phyloP scores from a whole-genome alignment of 1,284 basidiomycete species.

The Moesziomyces antarcticus region DNA sequence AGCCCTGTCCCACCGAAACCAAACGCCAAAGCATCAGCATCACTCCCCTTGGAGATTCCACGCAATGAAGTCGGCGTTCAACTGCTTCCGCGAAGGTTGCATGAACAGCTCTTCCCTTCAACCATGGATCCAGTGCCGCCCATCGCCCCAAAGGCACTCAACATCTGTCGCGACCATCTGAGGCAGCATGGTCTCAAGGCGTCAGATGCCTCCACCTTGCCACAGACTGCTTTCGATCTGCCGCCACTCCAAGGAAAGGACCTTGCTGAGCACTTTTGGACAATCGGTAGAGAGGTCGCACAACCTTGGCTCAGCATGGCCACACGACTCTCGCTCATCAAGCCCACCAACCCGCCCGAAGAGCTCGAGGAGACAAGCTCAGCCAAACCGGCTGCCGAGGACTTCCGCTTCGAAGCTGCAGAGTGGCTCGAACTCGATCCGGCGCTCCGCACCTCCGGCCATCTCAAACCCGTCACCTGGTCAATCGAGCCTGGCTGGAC shows the following conservation, averaged over 20 bases:
- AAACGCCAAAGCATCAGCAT: background rate
- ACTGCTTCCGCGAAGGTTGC: slow-evolving; percentile 82
- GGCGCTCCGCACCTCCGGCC: slow-evolving; percentile 37
- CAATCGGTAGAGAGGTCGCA: slow-evolving; percentile 78
- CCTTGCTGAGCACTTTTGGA: slow-evolving; percentile 89
- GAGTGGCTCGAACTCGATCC: slow-evolving; percentile 62
- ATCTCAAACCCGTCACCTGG: slow-evolving; percentile 75
- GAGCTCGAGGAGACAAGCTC: slow-evolving; percentile 13
- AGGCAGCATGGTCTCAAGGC: slow-evolving; percentile 81
- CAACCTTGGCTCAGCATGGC: slow-evolving; percentile 86
- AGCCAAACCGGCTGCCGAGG: slow-evolving; percentile 10
- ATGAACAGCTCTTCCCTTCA: slow-evolving; percentile 82
- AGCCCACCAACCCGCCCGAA: slow-evolving; percentile 75
- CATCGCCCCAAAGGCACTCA: slow-evolving; percentile 75
- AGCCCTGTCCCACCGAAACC: background rate
- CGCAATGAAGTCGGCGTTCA: slow-evolving; percentile 91
- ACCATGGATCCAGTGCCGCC: slow-evolving; percentile 74
- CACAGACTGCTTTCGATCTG: slow-evolving; percentile 81
- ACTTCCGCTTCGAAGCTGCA: slow-evolving; percentile 36
- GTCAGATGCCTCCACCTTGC: slow-evolving; percentile 80
- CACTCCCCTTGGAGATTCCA: slow-evolving; percentile 12
- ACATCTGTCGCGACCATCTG: slow-evolving; percentile 84
- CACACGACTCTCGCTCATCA: slow-evolving; percentile 73
- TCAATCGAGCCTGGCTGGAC: slow-evolving; percentile 87
- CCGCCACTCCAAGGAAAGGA: slow-evolving; percentile 84